A percentile compares a stretch with the other conserved stretches of the same genome.
Evolutionary conservation across 495 filamentous ascomycete species (phyloP).

Genomic region (Bombardia bombarda): DNA sequence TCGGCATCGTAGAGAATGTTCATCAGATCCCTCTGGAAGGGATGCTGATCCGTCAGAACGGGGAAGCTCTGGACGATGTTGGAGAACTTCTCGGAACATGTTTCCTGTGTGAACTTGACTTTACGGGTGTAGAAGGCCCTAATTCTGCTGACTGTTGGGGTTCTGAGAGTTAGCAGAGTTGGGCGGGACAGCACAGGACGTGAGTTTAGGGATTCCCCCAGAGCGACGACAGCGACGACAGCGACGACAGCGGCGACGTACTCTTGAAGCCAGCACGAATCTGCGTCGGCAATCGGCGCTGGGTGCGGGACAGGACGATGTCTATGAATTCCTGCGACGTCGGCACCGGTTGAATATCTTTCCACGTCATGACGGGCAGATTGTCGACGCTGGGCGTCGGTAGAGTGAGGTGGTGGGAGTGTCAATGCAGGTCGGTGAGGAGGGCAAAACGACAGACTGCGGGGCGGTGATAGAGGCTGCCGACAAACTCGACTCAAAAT

Average conservation of each 20-base stretch:
- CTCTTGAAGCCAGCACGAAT: slow-evolving; percentile 93
- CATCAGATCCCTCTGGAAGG: slow-evolving; percentile 69
- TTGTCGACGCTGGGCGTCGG: slow-evolving; percentile 2
- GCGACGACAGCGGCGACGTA: too few relatives aligned
- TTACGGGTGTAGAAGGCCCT: slow-evolving; percentile 94
- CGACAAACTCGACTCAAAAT: slow-evolving; percentile 12
- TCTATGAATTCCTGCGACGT: slow-evolving; percentile 88
- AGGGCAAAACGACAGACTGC: slow-evolving; percentile 11
- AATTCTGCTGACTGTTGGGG: slow-evolving; percentile 66
- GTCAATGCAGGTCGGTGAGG: slow-evolving; percentile 2
- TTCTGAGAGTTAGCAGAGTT: slow-evolving; percentile 4
- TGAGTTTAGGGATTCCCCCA: not conserved
- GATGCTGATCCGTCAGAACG: slow-evolving; percentile 89
- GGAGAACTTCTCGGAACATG: slow-evolving; percentile 87
- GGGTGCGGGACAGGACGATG: slow-evolving; percentile 83
- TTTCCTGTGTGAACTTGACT: slow-evolving; percentile 98
- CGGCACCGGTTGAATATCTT: slow-evolving; percentile 79
- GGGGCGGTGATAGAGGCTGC: slow-evolving; percentile 19
- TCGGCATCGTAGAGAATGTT: slow-evolving; percentile 79
- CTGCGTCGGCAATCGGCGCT: slow-evolving; percentile 90
- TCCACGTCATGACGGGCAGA: slow-evolving; percentile 41
- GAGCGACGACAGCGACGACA: too few relatives aligned
- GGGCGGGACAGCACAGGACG: not conserved
- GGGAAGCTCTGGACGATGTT: slow-evolving; percentile 90
- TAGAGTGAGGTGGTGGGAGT: slow-evolving; percentile 4